Base-by-base conservation (phyloP, 805 yeast genomes). In the Komagataella mondaviorum region DNA sequence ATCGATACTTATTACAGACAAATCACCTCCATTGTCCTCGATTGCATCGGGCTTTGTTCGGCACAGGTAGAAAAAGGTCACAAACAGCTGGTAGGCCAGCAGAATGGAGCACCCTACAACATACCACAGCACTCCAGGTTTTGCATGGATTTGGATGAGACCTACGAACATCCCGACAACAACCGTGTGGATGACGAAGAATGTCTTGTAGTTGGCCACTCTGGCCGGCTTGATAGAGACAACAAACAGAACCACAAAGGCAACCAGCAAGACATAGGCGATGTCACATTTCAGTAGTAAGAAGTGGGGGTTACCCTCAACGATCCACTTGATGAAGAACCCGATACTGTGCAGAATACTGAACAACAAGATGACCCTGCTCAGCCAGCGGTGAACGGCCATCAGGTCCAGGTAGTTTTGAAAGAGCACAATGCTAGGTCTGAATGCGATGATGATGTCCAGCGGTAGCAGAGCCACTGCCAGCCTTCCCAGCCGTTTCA, bases 311-410 rank as follows among this genome's bases (percentile, higher is more conserved):
- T 85, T 85, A 1, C 71, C 71, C 4, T 67, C 69, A 0, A 59
- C 30, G 1, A 59, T 47, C 88, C 85, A 85, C 52, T 70, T 68
- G 7, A 66, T 59, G 3, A 75, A 39, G 59, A 70, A 85, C 1
- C 80, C 81, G 14, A 77, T 48, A 0, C 80, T 69, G 58, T 85
- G 95, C 3, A 73, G 48, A 0, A 72, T 46, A 0, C 74, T 72
- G 36, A 74, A 60, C 0, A 71, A 54, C 1, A 80, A 60, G 20
- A 83, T 73, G 1, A 80, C 44, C 53, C 91, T 67, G 3, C 89
- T 81, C 1, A 83, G 56, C 90, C 91, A 84, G 58, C 83, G 83
- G 60, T 85, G 95, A 6, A 85, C 57, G 17, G 70, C 70, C 10
- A 85, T 59, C 12, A 77, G 65, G 50, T 76, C 78, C 53, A 82